phyloP scores from a whole-genome alignment of 331 rosid species.

The Stylosanthes scabra region DNA sequence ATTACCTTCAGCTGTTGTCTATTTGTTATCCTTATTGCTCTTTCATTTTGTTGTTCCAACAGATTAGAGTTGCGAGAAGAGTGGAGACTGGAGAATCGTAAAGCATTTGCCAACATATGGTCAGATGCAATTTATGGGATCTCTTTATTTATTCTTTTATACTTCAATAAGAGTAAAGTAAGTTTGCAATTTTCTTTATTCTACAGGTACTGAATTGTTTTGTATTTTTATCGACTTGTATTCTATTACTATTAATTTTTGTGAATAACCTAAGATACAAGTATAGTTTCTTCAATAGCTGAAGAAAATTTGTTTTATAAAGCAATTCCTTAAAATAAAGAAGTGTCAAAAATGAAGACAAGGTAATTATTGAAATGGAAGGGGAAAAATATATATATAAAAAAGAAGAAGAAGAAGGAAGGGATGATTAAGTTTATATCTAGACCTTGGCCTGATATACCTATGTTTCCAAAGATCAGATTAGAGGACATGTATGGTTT shows the following conservation, averaged over 20 bases:
- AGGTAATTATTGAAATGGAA: too few species aligned
- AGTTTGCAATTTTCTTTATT: slow-evolving; percentile 47
- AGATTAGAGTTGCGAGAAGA: slow-evolving; percentile 92
- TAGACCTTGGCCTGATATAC: neutral
- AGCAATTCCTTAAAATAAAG: neutral
- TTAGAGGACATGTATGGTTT: slow-evolving; percentile 5
- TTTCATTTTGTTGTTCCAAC: slow-evolving; percentile 47
- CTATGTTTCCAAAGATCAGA: slow-evolving; percentile 1
- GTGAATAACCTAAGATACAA: neutral
- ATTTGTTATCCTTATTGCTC: slow-evolving; percentile 39
- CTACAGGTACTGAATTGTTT: slow-evolving; percentile 26
- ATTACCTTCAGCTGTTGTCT: slow-evolving; percentile 30
- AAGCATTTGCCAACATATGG: slow-evolving; percentile 97
- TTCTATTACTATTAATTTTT: neutral
- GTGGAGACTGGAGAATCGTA: slow-evolving; percentile 90
- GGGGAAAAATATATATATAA: too few species aligned
- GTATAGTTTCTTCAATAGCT: neutral
- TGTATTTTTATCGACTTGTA: slow-evolving; percentile 12
- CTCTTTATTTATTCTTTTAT: slow-evolving; percentile 88
- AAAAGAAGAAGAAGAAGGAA: too few species aligned
- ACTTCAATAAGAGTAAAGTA: slow-evolving; percentile 87
- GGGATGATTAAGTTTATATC: slow-evolving; percentile 3
- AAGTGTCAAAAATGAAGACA: too few species aligned
- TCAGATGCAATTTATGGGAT: slow-evolving; percentile 88
- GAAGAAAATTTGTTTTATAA: neutral